Evolutionary conservation across 1,284 basidiomycete species (phyloP).

Genomic region (Athelia sp.): DNA sequence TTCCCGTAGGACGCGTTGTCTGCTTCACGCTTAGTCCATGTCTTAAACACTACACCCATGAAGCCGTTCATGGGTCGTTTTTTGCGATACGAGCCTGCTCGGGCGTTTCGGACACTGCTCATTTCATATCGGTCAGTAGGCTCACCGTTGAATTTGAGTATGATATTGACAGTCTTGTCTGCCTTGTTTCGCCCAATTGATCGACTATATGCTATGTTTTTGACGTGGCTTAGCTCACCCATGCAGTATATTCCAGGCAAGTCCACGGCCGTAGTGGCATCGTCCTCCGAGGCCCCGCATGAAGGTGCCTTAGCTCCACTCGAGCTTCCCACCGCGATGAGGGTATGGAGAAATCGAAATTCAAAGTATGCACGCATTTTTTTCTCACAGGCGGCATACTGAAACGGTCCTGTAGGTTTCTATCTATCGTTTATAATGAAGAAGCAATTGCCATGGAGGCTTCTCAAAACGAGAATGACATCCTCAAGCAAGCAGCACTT

Average conservation of each 20-base stretch:
- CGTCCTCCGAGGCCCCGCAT: slow-evolving; percentile 11
- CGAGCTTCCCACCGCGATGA: slow-evolving; percentile 52
- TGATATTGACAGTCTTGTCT: no score
- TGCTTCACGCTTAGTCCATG: slow-evolving; percentile 54
- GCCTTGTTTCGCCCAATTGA: neutral
- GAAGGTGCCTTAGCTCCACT: slow-evolving; percentile 26
- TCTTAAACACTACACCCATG: slow-evolving; percentile 47
- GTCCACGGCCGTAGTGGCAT: slow-evolving; percentile 14
- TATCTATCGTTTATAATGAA: slow-evolving; percentile 49
- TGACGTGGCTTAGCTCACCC: slow-evolving; percentile 30
- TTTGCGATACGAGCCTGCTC: slow-evolving; percentile 72
- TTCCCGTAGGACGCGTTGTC: slow-evolving; percentile 46
- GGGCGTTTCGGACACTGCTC: slow-evolving; percentile 66
- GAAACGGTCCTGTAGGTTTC: slow-evolving; percentile 33
- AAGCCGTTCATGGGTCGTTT: slow-evolving; percentile 63
- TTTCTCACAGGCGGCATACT: slow-evolving; percentile 1
- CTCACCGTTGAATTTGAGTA: slow-evolving; percentile 1
- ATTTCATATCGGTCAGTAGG: slow-evolving; percentile 63
- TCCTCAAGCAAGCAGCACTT: slow-evolving; percentile 25
- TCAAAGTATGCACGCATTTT: slow-evolving; percentile 32
- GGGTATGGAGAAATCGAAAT: slow-evolving; percentile 34
- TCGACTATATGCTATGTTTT: neutral
- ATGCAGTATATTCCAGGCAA: slow-evolving; percentile 31
- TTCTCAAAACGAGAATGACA: slow-evolving; percentile 10
- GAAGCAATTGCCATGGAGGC: slow-evolving; percentile 42